Conservation (phyloP, 1,284 basidiomycete genomes). For the Ustilago hordei region DNA sequence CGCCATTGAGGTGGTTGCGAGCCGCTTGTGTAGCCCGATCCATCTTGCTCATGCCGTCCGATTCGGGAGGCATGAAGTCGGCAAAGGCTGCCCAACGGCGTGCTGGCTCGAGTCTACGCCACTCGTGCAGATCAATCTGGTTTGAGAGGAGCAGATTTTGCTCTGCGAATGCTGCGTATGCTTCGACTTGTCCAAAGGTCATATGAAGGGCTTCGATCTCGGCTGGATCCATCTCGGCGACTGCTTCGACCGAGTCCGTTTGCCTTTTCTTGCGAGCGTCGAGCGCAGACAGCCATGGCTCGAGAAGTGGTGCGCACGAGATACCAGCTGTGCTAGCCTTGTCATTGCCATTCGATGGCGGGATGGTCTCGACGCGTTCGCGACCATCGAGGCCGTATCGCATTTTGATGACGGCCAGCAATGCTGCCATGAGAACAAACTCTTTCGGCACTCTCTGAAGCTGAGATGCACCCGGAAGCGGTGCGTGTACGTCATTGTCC, state of each 20-base stretch:
- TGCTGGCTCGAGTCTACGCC: conserved; percentile 33
- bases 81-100: conserved; percentile 32
- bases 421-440: conserved; percentile 76
- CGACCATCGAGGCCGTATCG: conserved; percentile 63
- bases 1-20: not conserved
- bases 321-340: conserved; percentile 1
- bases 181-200: conserved; percentile 74
- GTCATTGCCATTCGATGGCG: conserved; percentile 7
- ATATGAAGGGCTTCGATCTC: conserved; percentile 75
- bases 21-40: not conserved
- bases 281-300: conserved; percentile 32
- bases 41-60: not conserved
- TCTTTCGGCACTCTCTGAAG: conserved; percentile 79
- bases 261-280: conserved; percentile 25
- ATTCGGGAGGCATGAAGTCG: conserved; percentile 25
- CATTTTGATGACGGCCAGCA: conserved; percentile 62
- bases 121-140: conserved; percentile 42
- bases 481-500: not conserved
- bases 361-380: conserved; percentile 29
- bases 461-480: conserved; percentile 30
- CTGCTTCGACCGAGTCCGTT: conserved; percentile 60
- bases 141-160: conserved; percentile 71
- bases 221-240: conserved; percentile 74
- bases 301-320: conserved; percentile 38
- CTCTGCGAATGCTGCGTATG: conserved; percentile 78